phyloP scores from a whole-genome alignment of 1,284 basidiomycete genomes.

The Xerocomus amazonicus region DNA sequence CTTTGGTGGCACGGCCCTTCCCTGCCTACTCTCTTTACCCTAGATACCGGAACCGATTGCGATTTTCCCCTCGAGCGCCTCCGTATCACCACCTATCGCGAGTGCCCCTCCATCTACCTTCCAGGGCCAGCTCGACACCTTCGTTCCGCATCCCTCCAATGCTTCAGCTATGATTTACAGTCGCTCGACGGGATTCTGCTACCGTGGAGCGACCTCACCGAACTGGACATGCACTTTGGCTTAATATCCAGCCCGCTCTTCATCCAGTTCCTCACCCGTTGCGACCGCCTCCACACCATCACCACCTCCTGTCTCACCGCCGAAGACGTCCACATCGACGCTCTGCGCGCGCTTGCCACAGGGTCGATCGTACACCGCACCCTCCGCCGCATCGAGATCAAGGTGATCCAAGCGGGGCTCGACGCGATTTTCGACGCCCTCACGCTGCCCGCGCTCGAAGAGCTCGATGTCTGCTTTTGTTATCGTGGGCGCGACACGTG shows the following conservation, averaged over 20 bases:
- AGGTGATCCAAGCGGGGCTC: constrained; percentile 27
- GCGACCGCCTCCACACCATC: constrained; percentile 20
- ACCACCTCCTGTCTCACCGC: constrained; percentile 25
- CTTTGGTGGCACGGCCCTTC: constrained; percentile 35
- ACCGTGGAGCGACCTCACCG: constrained; percentile 25
- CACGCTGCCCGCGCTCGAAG: constrained; percentile 29
- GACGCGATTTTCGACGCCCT: constrained; percentile 18
- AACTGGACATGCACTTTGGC: constrained; percentile 31
- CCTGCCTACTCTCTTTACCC: constrained; percentile 19
- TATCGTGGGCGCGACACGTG: constrained; percentile 27
- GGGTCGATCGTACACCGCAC: constrained; percentile 19
- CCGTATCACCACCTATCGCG: constrained; percentile 22
- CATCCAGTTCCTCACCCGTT: constrained; percentile 24
- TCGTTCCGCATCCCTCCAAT: constrained; percentile 20
- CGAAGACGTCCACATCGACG: constrained; percentile 12
- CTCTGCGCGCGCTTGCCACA: constrained; percentile 7
- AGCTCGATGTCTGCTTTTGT: constrained; percentile 32
- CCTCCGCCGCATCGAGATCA: constrained; percentile 29
- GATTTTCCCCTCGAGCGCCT: constrained; percentile 17
- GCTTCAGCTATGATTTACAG: constrained; percentile 20
- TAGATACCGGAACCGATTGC: not conserved
- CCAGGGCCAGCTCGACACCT: constrained; percentile 18
- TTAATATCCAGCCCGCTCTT: constrained; percentile 24
- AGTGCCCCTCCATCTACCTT: constrained; percentile 16
- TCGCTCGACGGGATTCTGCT: constrained; percentile 24